A percentile compares a stretch with the other conserved stretches of the same genome.
These are phyloP conservation scores for Thelonectria blattea DNA, from an alignment of 2,329 filamentous ascomycete species.

Conservation along the genomic window DNA sequence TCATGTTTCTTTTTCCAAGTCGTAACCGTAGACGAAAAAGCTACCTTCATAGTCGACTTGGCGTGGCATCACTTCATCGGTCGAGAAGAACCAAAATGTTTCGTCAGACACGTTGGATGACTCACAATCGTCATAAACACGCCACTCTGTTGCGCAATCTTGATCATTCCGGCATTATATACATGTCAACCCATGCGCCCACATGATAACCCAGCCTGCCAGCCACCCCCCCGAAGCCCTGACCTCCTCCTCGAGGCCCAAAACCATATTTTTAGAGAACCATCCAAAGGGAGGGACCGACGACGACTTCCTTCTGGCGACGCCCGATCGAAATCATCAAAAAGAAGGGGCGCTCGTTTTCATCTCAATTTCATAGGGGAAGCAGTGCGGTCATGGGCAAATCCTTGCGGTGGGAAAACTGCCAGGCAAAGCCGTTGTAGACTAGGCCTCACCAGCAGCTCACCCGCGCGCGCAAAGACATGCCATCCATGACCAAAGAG, in stretches of 20 bases:
- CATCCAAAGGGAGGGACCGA: constrained; percentile 23
- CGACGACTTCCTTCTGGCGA: constrained; percentile 19
- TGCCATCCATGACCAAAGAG: constrained; percentile 20
- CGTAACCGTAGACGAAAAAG: too few species aligned
- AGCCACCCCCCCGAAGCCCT: constrained; percentile 22
- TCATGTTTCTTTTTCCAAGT: too few species aligned
- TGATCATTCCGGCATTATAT: constrained; percentile 40
- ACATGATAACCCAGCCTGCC: constrained; percentile 30
- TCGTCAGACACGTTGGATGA: neutral
- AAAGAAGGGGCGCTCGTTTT: constrained; percentile 28
- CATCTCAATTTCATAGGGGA: constrained; percentile 16
- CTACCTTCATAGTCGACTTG: too few species aligned
- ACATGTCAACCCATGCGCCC: constrained; percentile 35
- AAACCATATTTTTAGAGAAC: constrained; percentile 29
- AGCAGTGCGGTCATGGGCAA: constrained; percentile 4
- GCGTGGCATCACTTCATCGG: neutral
- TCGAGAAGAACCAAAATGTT: neutral
- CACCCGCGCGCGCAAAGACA: neutral
- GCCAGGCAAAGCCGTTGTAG: neutral
- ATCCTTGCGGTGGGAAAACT: neutral
- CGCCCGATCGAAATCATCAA: constrained; percentile 25
- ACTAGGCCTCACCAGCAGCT: constrained; percentile 15
- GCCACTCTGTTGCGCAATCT: constrained; percentile 26
- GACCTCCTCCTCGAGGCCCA: constrained; percentile 21
- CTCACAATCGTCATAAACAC: constrained; percentile 11